Evolutionary conservation across 2,329 filamentous ascomycete genomes (phyloP), one percentile per base, ranked within the genome.

Genomic region (Coniochaeta sp.): DNA sequence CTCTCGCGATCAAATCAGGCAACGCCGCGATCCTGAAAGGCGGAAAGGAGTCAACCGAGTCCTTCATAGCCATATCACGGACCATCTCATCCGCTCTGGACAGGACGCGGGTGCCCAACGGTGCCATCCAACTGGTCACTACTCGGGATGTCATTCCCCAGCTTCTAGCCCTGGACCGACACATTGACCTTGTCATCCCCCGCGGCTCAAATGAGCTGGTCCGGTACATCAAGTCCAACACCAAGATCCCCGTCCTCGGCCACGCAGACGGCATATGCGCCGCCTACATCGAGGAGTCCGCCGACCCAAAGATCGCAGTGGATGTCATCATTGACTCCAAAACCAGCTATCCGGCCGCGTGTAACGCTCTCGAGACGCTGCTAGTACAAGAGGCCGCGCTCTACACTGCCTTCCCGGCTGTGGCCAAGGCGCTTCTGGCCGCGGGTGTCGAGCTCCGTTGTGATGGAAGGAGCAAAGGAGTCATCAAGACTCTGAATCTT

Each of bases 21-120:
- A 99, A 99, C 74, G 90, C 95, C 38, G 95, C 93, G 58, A 98
- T 99, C 68, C 80, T 99, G 62, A 99, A 99, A 81, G 93, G 93
- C 62, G 95, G 95, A 65, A 96, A 96, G 73, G 95, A 99, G 75
- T 97, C 93, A 0, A 95, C 89, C 22, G 87, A 96, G 71, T 96
- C 92, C n/a, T 98, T 99, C 73, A 82, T 92, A 62, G 89, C 92
- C 66, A 98, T 99, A 69, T 90, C 93, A 7, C 84, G 81, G 36
- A 89, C 90, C 70, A 96, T 99, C 68, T 93, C 91, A 0, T 74
- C 83, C 50, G 92, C 93, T 10, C 83, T 98, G 14, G 80, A 83
- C 19, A 75, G 75, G 28, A 92, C 91, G 2, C 74, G 83, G 58
- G 93, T 98, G 10, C 93, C 95, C 60, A 89, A 91, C 68, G 87